Evolutionary conservation across 202 grass and related monocot genomes (phyloP), one percentile per base, ranked within the genome.

Genomic region (Saccharum hybrid): DNA sequence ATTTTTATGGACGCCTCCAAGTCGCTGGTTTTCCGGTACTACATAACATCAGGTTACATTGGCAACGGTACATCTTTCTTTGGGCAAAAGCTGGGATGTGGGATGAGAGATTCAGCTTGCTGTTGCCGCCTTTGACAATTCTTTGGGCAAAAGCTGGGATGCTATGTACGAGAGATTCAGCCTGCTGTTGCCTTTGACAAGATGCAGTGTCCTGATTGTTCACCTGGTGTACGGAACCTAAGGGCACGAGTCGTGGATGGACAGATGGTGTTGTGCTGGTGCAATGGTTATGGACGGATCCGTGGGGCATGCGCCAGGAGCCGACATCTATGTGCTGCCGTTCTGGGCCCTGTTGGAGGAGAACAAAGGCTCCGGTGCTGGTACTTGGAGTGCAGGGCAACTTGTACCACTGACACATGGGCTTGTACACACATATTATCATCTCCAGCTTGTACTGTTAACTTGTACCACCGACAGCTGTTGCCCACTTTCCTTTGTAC

Each of bases 341-440:
- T 61, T 63, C 22, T 18, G 22, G 43, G 41, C 3, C 23, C 34
- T 68, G 77, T 81, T 67, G 9, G 36, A 46, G 23, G 61, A 59
- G 68, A 39, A 34, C 36, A 59, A 74, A 56, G 36, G 23, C 60
- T 57, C 46, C 38, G 8, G 16, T 59, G 34, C 69, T 18, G 46
- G 61, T 75, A 68, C 69, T 81, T 74, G 46, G 26, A 13, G 45
- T 15, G 68, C 68, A 72, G 69, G 30, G 33, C 83, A 42, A 16
- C 11, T 57, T 38, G 48, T 62, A 81, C 63, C 12, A 28, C 0
- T 14, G 36, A 81, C 71, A 76, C 71, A 81, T 68, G 62, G 62
- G 63, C 30, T 86, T 61, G 84, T 80, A 30, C 77, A 19, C 10
- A 37, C 22, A 49, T 18, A 68, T 67, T 38, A 16, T 79, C 56